Percentiles rank a stretch among this genome's conserved stretches.
These are phyloP conservation scores for Cyberlindnera japonica DNA, from an alignment of 805 yeast genomes.

Conservation along the genomic window DNA sequence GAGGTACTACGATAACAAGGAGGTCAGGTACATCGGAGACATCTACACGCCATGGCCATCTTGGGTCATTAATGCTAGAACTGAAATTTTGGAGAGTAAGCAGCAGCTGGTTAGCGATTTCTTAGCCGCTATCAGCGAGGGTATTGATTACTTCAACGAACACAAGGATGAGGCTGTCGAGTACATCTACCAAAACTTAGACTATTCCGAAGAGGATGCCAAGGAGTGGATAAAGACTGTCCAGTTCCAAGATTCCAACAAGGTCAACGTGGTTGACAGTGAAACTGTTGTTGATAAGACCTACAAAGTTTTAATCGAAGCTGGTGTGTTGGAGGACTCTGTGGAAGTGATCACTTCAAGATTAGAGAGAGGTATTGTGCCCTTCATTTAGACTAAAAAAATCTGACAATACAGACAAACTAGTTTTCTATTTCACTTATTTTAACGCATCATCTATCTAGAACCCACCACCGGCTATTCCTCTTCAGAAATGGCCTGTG, in stretches of 20 bases:
- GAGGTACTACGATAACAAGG: conserved; percentile 73
- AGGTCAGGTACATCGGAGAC: conserved; percentile 79
- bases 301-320: conserved; percentile 16
- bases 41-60: conserved; percentile 97
- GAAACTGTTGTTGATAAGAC: conserved; percentile 16
- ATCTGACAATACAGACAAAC: too few species aligned
- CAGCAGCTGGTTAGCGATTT: conserved; percentile 36
- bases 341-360: conserved; percentile 13
- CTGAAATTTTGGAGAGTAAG: conserved; percentile 34
- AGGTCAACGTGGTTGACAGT: conserved; percentile 10
- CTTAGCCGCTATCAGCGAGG: conserved; percentile 54
- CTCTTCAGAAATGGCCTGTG: too few species aligned
- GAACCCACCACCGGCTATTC: too few species aligned
- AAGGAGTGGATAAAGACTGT: conserved; percentile 80
- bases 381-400: conserved; percentile 1
- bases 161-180: conserved; percentile 63
- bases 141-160: conserved; percentile 59
- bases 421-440: too few species aligned
- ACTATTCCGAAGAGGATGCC: conserved; percentile 76
- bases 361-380: conserved; percentile 10
- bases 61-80: conserved; percentile 70
- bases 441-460: too few species aligned
- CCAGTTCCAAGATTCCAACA: conserved; percentile 39
- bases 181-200: conserved; percentile 63
- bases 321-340: conserved; percentile 19